Base-by-base conservation (phyloP, 2,329 filamentous ascomycete species). In the Verticillium dahliae region DNA sequence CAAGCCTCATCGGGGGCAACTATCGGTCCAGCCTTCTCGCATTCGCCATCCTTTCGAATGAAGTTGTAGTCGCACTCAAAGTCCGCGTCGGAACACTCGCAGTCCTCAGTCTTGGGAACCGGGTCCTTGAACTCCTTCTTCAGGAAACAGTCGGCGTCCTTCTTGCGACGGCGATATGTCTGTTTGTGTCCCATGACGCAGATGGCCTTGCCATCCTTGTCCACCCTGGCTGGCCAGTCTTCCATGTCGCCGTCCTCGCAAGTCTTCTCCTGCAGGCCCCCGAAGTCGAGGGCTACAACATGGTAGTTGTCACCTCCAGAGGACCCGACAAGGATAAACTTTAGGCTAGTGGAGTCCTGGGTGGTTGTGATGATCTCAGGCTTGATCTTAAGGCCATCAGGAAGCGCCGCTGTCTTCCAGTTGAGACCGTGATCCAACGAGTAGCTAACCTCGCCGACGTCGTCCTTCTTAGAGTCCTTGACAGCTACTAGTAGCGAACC, bases 11-110 rank as follows among this genome's bases (percentile, higher is more conserved):
- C 83, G 0, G 93, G 92, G 1, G 86, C 78, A 2, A 80, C 73
- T 54, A 96, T 73, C 3, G 84, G 78, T 0, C 85, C 87, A 33
- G 81, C 84, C 64, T 88, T 82, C 58, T 84, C 85, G 59, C 84
- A 81, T 3, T 85, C 79, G 39, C 81, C 81, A 61, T 81, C 81
- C 33, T 59, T 55, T 67, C 85, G 85, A 62, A 87, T 79, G 72
- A 97, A 98, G 74, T 96, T 96, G 80, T 90, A 97, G 72, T 98
- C 94, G 73, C 95, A 99, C 76, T 99, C 95, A 72, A 96, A 99
- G 73, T 99, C 96, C 38, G 81, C 80, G 62, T 90, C 85, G 0
- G 88, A 87, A 75, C 95, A 99, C 50, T 91, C 86, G 79, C 95
- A 99, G 56, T 86, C 76, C 68, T 91, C 85, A 34, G 85, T 89